Percentiles rank a stretch among this genome's conserved stretches.
phyloP scores from a whole-genome alignment of 345 rosid species.

The Citrus reticulata region DNA sequence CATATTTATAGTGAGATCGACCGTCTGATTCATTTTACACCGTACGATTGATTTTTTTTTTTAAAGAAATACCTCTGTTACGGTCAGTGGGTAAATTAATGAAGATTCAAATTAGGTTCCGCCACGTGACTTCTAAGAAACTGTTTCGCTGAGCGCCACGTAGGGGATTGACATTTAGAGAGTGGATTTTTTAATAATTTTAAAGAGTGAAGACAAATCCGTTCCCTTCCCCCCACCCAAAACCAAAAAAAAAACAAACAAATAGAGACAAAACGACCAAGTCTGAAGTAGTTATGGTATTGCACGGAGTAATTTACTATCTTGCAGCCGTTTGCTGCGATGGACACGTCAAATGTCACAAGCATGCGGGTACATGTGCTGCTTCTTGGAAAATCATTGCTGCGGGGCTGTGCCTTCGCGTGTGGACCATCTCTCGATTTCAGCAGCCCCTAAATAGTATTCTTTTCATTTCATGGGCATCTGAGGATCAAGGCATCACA shows the following conservation, averaged over 20 bases:
- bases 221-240: too few relatives aligned
- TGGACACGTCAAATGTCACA: not conserved
- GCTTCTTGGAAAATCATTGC: not conserved
- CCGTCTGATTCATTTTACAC: not conserved
- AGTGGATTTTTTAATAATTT: not conserved
- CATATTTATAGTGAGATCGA: not conserved
- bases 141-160: not conserved
- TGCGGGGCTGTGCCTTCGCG: not conserved
- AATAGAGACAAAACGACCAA: not conserved
- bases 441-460: not conserved
- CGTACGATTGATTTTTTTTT: slow-evolving; percentile 1
- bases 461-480: not conserved
- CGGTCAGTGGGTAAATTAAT: too few relatives aligned
- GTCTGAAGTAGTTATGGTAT: not conserved
- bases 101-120: not conserved
- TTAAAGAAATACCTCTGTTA: too few relatives aligned
- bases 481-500: not conserved
- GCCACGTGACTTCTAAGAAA: slow-evolving; percentile 8
- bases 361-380: not conserved
- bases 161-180: not conserved
- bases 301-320: not conserved
- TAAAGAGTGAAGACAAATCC: too few relatives aligned
- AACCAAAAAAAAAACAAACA: too few relatives aligned
- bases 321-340: not conserved
- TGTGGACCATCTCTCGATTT: not conserved